These are phyloP conservation scores for Fistulifera solaris DNA, from an alignment of 108 stramenopile genomes.

Conservation along the genomic window DNA sequence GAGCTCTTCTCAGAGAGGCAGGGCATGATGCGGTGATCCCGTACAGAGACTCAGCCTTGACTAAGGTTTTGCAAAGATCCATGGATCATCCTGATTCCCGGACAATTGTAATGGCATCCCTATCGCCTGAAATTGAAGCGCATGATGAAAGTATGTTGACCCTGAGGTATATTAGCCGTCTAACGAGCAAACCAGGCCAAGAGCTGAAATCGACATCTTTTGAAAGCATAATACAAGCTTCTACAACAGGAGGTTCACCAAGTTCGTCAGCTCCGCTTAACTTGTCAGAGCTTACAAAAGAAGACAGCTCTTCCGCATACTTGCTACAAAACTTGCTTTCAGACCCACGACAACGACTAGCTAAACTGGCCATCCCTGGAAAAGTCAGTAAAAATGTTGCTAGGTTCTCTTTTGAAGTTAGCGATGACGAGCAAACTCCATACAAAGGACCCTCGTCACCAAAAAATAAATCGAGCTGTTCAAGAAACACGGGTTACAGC, in stretches of 20 bases:
- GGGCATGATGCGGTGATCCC: constrained; percentile 18
- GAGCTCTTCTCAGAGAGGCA: constrained; percentile 12
- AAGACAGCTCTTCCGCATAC: not conserved
- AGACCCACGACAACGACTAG: constrained; percentile 77
- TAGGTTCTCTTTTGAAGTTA: not conserved
- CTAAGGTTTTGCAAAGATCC: constrained; percentile 64
- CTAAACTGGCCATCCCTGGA: constrained; percentile 31
- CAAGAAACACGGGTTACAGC: not conserved
- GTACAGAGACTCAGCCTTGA: constrained; percentile 64
- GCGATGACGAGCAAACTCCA: not conserved
- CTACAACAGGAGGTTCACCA: not conserved
- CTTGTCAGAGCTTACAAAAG: not conserved
- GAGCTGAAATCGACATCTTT: not conserved
- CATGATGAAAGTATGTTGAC: constrained; percentile 60
- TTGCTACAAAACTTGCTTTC: constrained; percentile 50
- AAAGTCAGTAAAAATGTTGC: not conserved
- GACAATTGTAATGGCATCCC: constrained; percentile 45
- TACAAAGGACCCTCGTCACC: not conserved
- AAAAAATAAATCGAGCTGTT: not conserved
- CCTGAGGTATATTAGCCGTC: constrained; percentile 48
- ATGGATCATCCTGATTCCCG: constrained; percentile 34
- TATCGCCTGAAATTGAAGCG: constrained; percentile 33
- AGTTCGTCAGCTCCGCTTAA: constrained; percentile 1
- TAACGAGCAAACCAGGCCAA: constrained; percentile 12
- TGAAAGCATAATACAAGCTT: not conserved